Conservation (phyloP, 441 rosid species). For the Erodium trifolium region DNA sequence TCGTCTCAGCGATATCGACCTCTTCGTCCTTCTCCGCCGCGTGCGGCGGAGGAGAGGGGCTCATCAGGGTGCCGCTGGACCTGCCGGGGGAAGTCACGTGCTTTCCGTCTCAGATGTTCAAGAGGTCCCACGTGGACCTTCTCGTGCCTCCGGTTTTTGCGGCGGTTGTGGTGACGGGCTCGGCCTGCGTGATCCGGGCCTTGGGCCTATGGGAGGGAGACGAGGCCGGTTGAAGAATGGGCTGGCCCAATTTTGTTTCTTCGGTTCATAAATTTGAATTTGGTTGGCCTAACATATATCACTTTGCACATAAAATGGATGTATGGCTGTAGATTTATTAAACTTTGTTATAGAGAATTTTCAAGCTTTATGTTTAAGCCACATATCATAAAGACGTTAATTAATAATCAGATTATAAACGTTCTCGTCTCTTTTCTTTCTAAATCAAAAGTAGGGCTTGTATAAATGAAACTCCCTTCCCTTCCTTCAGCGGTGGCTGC, state of each 20-base stretch:
- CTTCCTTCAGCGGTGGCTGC: too few relatives aligned
- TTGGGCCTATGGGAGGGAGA: slow-evolving; percentile 23
- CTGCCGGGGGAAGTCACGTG: slow-evolving; percentile 57
- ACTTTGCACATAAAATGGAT: too few relatives aligned
- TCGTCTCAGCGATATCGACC: slow-evolving; percentile 57
- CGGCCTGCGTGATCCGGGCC: slow-evolving; percentile 61
- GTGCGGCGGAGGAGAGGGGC: slow-evolving; percentile 38
- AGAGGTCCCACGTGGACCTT: slow-evolving; percentile 51
- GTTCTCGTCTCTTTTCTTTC: too few relatives aligned
- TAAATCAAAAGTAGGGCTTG: too few relatives aligned
- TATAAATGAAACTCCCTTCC: too few relatives aligned
- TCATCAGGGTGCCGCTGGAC: slow-evolving; percentile 59
- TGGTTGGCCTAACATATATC: neutral
- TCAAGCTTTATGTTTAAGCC: too few relatives aligned
- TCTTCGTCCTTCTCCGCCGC: slow-evolving; percentile 38
- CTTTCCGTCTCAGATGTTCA: slow-evolving; percentile 56
- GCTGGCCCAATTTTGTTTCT: neutral
- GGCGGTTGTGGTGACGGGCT: slow-evolving; percentile 63
- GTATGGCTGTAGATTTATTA: too few relatives aligned
- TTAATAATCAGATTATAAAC: too few relatives aligned
- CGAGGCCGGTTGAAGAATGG: neutral
- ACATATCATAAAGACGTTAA: too few relatives aligned
- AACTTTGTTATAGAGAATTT: too few relatives aligned
- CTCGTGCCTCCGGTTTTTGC: slow-evolving; percentile 75
- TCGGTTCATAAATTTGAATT: neutral